A percentile compares a stretch with the other conserved stretches of the same genome.
These are phyloP conservation scores for Capsella bursapastoris DNA, from an alignment of 345 rosid species.

Conservation along the genomic window DNA sequence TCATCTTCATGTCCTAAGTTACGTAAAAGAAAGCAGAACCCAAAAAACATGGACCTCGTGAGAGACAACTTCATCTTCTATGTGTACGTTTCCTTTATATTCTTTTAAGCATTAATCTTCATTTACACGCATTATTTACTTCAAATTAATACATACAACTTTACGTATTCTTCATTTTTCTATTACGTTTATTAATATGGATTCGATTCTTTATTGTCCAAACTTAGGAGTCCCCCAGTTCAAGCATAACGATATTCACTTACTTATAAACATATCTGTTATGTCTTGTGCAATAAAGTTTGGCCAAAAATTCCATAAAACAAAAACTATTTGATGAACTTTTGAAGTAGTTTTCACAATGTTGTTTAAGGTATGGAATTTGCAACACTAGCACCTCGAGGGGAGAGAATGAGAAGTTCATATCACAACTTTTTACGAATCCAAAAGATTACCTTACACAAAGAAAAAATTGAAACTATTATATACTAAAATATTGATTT, in stretches of 20 bases:
- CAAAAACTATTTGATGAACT: not conserved
- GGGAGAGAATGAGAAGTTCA: too few relatives aligned
- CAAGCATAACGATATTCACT: not conserved
- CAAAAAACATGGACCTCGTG: slow-evolving; percentile 41
- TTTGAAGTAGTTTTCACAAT: not conserved
- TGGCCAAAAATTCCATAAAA: not conserved
- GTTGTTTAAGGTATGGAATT: too few relatives aligned
- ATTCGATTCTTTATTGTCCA: not conserved
- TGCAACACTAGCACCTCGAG: too few relatives aligned
- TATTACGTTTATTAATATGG: not conserved
- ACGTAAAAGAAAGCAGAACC: slow-evolving; percentile 39
- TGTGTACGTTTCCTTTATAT: slow-evolving; percentile 3
- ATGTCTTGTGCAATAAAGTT: not conserved
- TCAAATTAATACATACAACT: slow-evolving; percentile 4
- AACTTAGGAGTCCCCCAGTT: not conserved
- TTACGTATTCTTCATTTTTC: not conserved
- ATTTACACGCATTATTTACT: slow-evolving; percentile 29
- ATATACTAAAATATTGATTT: too few relatives aligned
- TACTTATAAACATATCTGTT: not conserved
- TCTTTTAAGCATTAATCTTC: not conserved
- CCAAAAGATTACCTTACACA: too few relatives aligned
- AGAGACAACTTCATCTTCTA: slow-evolving; percentile 32
- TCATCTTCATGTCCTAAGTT: not conserved
- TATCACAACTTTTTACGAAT: too few relatives aligned
- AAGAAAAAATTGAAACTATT: too few relatives aligned